These are phyloP conservation scores for Penicillium longicatenatum DNA, from an alignment of 495 filamentous ascomycete species.

Conservation along the genomic window DNA sequence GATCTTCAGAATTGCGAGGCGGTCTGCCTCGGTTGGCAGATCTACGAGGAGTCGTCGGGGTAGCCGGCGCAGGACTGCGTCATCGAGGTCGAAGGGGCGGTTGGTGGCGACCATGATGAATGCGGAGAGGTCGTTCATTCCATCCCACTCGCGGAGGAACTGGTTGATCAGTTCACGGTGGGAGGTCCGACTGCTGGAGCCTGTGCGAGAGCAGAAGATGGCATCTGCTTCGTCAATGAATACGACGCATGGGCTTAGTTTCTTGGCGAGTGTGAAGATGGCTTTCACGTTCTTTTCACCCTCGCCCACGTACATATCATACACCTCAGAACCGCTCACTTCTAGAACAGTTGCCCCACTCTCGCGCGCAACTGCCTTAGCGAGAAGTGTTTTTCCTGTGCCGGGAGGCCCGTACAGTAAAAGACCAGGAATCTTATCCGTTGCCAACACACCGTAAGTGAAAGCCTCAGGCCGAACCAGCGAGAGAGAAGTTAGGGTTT, in stretches of 20 bases:
- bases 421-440: conserved; percentile 85
- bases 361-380: conserved; percentile 94
- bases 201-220: conserved; percentile 75
- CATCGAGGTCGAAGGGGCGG: conserved; percentile 91
- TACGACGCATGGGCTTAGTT: conserved; percentile 88
- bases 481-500: conserved; percentile 86
- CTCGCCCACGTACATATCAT: conserved; percentile 96
- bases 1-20: conserved; percentile 78
- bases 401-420: conserved; percentile 94
- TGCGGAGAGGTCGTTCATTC: conserved; percentile 79
- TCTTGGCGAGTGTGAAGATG: conserved; percentile 87
- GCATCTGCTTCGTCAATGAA: conserved; percentile 98
- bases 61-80: conserved; percentile 82
- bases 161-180: conserved; percentile 96
- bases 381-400: conserved; percentile 93
- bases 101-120: conserved; percentile 99
- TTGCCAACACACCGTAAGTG: conserved; percentile 90
- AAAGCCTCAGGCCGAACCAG: conserved; percentile 92
- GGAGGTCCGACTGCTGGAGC: conserved; percentile 55
- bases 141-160: conserved; percentile 97
- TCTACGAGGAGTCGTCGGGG: conserved; percentile 87
- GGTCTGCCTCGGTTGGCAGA: conserved; percentile 75
- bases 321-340: conserved; percentile 74
- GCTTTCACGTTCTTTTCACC: conserved; percentile 96
- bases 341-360: conserved; percentile 84